Evolutionary conservation across 176 grass and related monocot species (phyloP), one percentile per base, ranked within the genome.

Genomic region (Lolium multiflorum): DNA sequence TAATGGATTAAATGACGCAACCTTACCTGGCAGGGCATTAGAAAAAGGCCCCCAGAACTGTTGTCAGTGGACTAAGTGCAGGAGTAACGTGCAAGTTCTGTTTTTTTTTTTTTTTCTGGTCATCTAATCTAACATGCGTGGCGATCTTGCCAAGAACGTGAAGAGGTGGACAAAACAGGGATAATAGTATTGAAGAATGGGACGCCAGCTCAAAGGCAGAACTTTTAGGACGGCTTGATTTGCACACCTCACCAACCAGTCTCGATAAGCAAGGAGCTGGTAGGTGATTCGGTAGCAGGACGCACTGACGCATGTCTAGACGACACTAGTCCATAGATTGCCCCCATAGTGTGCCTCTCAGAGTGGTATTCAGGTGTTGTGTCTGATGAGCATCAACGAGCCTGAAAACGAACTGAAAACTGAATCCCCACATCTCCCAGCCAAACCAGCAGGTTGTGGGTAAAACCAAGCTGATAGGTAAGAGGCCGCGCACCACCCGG

Each of bases 1-100:
- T 57, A 81, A 75, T 22, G 7, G 52, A 58, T 83, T 87, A 87
- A 83, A 74, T 11, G 49, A 81, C 70, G 31, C 24, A 64, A 9
- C 0, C 1, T 17, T 57, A 41, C 39, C 70, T 84, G 52, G 56
- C 67, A 74, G 24, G 74, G 20, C 58, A 80, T 60, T 80, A 76
- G 68, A 82, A 81, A 43, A 77, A 73, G 8, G 43, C 2, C 56
- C 68, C 1, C 46, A 2, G 13, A 47, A n/a, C n/a, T n/a, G n/a
- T n/a, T 56, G 70, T 70, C 35, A 71, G 28, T 5, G 22, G 50
- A 81, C 85, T 38, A 55, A 84, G 76, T 52, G 64, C 35, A 71
- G 9, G 6, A 63, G 55, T 35, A 76, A 57, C 41, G 21, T 76
- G 68, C n/a, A 48, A 39, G 41, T 50, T 62, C 15, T n/a, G n/a